Evolutionary conservation across 768 basidiomycete species (phyloP).

Genomic region (Naganishia vishniacii): DNA sequence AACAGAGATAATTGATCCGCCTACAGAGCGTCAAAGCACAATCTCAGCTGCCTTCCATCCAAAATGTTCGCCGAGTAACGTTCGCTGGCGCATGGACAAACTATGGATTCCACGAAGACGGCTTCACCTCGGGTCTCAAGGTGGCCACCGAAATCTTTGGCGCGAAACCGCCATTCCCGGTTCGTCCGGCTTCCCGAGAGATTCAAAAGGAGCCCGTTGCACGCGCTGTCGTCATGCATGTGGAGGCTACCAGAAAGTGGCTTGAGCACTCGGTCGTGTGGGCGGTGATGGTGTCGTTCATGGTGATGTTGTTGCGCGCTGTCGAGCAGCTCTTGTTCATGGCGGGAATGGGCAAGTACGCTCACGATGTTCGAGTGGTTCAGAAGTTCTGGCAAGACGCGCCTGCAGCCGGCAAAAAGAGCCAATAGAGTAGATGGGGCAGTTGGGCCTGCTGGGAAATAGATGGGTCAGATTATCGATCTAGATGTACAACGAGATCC

Average conservation of each 20-base stretch:
- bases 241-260: conserved; percentile 11
- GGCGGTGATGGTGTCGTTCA: conserved; percentile 27
- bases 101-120: conserved; percentile 79
- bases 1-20: not conserved
- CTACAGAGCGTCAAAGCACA: conserved; percentile 58
- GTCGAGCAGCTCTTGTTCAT: conserved; percentile 28
- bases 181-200: conserved; percentile 34
- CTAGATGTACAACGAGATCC: not conserved
- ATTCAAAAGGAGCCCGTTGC: conserved; percentile 23
- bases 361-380: conserved; percentile 30
- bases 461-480: not conserved
- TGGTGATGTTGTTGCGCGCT: conserved; percentile 30
- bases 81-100: conserved; percentile 68
- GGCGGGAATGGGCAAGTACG: conserved; percentile 18
- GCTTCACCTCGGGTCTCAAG: conserved; percentile 55
- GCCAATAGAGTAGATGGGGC: not conserved
- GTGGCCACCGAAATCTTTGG: conserved; percentile 33
- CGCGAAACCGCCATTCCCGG: conserved; percentile 37
- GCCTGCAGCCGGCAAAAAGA: conserved; percentile 1
- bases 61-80: conserved; percentile 60
- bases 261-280: conserved; percentile 2
- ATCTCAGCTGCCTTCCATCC: conserved; percentile 56
- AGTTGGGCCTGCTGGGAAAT: too few relatives aligned
- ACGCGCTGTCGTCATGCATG: not conserved
- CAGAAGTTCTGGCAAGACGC: conserved; percentile 33